phyloP scores from a whole-genome alignment of 495 filamentous ascomycete genomes.

The Tricharina praecox region DNA sequence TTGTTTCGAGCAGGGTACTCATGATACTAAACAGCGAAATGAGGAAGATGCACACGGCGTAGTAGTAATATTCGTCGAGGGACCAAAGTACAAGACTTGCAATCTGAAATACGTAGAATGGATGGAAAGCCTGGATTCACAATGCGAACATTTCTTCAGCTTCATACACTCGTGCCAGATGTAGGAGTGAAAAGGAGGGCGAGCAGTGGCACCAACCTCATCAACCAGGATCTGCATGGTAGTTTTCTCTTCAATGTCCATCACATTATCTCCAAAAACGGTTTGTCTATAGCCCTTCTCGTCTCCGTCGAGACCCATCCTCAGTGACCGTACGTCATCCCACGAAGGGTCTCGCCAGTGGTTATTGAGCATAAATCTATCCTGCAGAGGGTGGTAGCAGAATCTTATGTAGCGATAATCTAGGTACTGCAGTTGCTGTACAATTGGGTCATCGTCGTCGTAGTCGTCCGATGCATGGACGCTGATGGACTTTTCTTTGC shows the following conservation, averaged over 20 bases:
- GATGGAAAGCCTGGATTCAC: slow-evolving; percentile 60
- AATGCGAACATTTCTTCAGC: not conserved
- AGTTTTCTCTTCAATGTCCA: slow-evolving; percentile 82
- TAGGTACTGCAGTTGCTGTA: slow-evolving; percentile 51
- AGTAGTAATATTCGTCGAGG: slow-evolving; percentile 90
- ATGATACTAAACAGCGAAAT: slow-evolving; percentile 87
- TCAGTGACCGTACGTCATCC: slow-evolving; percentile 58
- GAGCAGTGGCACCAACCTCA: slow-evolving; percentile 43
- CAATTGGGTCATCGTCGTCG: slow-evolving; percentile 70
- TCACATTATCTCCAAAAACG: slow-evolving; percentile 74
- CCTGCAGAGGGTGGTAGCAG: slow-evolving; percentile 71
- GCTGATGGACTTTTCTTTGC: slow-evolving; percentile 25
- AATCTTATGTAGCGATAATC: slow-evolving; percentile 92
- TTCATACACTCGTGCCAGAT: slow-evolving; percentile 1
- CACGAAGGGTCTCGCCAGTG: slow-evolving; percentile 88
- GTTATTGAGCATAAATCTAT: slow-evolving; percentile 69
- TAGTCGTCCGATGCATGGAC: slow-evolving; percentile 38
- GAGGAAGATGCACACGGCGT: slow-evolving; percentile 85
- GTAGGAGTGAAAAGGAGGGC: not conserved
- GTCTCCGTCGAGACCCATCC: slow-evolving; percentile 73
- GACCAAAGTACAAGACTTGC: slow-evolving; percentile 92
- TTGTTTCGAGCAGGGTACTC: slow-evolving; percentile 77
- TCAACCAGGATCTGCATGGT: slow-evolving; percentile 68
- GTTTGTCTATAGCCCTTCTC: slow-evolving; percentile 68
- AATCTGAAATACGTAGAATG: slow-evolving; percentile 96